phyloP scores from a whole-genome alignment of 495 filamentous ascomycete genomes.

The Elasticomyces elasticus region DNA sequence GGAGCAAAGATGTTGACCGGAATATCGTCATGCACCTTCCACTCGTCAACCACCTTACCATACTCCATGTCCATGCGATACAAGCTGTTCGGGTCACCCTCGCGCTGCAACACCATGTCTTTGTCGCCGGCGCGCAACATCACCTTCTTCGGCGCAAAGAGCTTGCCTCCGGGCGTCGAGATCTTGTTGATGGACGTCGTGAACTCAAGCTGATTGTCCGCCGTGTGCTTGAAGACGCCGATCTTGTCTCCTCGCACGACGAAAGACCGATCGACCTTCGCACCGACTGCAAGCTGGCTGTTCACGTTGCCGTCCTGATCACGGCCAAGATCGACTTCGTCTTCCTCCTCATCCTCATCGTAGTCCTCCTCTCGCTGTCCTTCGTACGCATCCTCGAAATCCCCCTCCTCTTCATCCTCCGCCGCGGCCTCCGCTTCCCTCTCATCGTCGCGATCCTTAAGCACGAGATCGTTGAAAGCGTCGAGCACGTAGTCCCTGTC shows the following conservation, averaged over 20 bases:
- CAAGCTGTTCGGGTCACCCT: slow-evolving; percentile 75
- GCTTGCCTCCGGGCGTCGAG: slow-evolving; percentile 72
- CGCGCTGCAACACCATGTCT: slow-evolving; percentile 86
- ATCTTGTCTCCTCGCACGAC: slow-evolving; percentile 96
- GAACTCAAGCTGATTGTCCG: slow-evolving; percentile 87
- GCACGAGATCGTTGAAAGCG: slow-evolving; percentile 86
- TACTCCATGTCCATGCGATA: slow-evolving; percentile 98
- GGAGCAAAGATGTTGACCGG: slow-evolving; percentile 81
- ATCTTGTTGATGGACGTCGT: slow-evolving; percentile 97
- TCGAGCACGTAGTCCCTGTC: slow-evolving; percentile 92
- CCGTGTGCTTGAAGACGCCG: slow-evolving; percentile 94
- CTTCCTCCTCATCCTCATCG: slow-evolving; percentile 83
- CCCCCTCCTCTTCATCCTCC: slow-evolving; percentile 54
- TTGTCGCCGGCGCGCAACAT: slow-evolving; percentile 93
- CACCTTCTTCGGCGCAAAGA: slow-evolving; percentile 92
- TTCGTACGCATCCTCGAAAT: slow-evolving; percentile 53
- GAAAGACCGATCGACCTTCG: slow-evolving; percentile 94
- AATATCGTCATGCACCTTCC: slow-evolving; percentile 98
- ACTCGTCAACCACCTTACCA: slow-evolving; percentile 98
- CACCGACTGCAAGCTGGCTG: slow-evolving; percentile 93
- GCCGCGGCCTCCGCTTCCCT: slow-evolving; percentile 48
- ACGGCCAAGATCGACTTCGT: slow-evolving; percentile 62
- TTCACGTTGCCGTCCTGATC: slow-evolving; percentile 73
- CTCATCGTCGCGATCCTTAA: slow-evolving; percentile 67
- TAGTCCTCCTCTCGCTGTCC: slow-evolving; percentile 66